Conservation (phyloP, 768 basidiomycete genomes). For the Amanita polypyramis region DNA sequence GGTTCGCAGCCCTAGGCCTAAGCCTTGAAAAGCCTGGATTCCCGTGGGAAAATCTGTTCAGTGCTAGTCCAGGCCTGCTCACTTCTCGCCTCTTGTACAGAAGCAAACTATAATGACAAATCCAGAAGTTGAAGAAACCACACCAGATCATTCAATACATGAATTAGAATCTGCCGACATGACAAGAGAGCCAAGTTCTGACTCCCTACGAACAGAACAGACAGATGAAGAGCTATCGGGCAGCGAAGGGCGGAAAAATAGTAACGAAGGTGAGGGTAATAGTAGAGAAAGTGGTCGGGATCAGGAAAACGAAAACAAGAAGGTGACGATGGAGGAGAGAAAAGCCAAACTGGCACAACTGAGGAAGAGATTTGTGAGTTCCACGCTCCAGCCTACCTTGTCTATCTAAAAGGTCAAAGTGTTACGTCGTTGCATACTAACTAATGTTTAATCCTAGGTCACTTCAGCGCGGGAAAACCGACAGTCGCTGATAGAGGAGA, state of each 20-base stretch:
- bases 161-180: background rate
- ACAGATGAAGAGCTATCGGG: conserved; percentile 19
- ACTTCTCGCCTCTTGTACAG: no score
- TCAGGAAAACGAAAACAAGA: conserved; percentile 9
- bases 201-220: no score
- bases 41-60: background rate
- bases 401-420: conserved; percentile 2
- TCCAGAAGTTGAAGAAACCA: conserved; percentile 7
- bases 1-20: no score
- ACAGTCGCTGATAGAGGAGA: conserved; percentile 76
- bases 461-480: conserved; percentile 78
- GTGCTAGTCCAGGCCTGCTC: no score
- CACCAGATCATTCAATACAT: background rate
- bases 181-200: no score
- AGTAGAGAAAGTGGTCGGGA: conserved; percentile 3
- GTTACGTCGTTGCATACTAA: conserved; percentile 3
- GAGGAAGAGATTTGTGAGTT: conserved; percentile 67
- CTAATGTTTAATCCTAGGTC: conserved; percentile 34
- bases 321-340: conserved; percentile 57
- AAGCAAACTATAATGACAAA: background rate
- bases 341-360: conserved; percentile 70
- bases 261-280: conserved; percentile 10
- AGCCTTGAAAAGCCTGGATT: no score
- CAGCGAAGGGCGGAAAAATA: conserved; percentile 11
- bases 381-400: background rate